Conservation (phyloP, 2,329 filamentous ascomycete genomes). For the Ascochyta clinopodiicola region DNA sequence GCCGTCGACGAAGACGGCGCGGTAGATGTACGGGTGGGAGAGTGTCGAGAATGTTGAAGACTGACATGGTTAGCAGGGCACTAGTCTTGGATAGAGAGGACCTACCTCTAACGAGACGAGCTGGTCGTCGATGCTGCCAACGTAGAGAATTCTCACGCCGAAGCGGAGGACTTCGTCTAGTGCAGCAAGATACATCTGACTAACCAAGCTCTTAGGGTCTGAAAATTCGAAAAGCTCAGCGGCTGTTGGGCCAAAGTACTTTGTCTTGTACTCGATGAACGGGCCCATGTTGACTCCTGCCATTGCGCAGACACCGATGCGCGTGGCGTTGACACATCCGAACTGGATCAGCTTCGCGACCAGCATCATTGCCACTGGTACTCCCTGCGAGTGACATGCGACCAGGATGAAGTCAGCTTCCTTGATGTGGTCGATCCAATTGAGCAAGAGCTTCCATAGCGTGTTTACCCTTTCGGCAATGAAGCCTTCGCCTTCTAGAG, state of each 20-base stretch:
- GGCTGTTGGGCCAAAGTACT: conserved; percentile 88
- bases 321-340: conserved; percentile 74
- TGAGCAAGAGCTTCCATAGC: conserved; percentile 90
- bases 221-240: conserved; percentile 95
- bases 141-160: conserved; percentile 82
- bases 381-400: conserved; percentile 95
- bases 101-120: conserved; percentile 86
- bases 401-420: conserved; percentile 87
- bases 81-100: not conserved
- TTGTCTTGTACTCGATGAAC: conserved; percentile 88
- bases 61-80: conserved; percentile 53
- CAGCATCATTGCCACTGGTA: conserved; percentile 91
- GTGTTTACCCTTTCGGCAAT: conserved; percentile 89
- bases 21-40: conserved; percentile 89
- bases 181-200: conserved; percentile 78
- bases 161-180: conserved; percentile 76
- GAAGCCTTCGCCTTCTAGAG: conserved; percentile 91
- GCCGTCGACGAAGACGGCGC: conserved; percentile 95
- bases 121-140: conserved; percentile 96
- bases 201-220: conserved; percentile 79
- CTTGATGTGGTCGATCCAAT: conserved; percentile 91
- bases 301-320: conserved; percentile 85
- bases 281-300: conserved; percentile 93
- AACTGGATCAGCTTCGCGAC: conserved; percentile 91
- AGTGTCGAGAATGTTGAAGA: conserved; percentile 87